Base-by-base conservation (phyloP, 2,329 filamentous ascomycete species). In the Ophiostoma populinum region DNA sequence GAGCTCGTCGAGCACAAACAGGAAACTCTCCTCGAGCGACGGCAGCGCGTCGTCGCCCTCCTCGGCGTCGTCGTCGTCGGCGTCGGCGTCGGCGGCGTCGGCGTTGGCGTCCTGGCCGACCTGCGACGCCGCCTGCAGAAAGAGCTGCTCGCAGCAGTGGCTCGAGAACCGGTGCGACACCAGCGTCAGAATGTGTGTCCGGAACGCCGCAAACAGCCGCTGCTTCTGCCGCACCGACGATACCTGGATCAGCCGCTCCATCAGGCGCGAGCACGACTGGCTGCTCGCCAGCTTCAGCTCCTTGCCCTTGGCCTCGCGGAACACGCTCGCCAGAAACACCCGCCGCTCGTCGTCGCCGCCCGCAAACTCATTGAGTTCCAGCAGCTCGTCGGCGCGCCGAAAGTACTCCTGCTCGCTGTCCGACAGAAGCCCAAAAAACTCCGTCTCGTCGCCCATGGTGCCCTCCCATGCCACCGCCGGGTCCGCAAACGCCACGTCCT, bases 361-460 rank as follows among this genome's bases (percentile, higher is more conserved):
- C 26, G 70, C 71, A 52, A 95, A 95, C 52, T 87, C 74, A 57
- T 95, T 90, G 45, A 82, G 57, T 54, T 93, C 86, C 40, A 98
- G 74, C 58, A 92, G 66, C 53, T 92, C 80, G 59, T 92, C 86
- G 36, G 86, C 85, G 32, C 75, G 74, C 45, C 81, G 78, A 56
- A 95, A 98, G 55, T 94, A 94, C 55, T 94, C 86, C 51, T 93
- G 83, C 61, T 98, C 90, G 45, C 92, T 73, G 36, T 92, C 78
- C 47, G 83, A 80, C 18, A 98, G 75, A 63, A 94, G 76, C 43
- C 90, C 90, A 48, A 92, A 95, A 61, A 93, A 98, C 38, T 81
- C 75, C 46, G 64, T 70, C 48, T 34, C 30, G 13, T 25, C 38
- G 24, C 16, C 32, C 32, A 31, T 31, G 7, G 30, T 24, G 30